Evolutionary conservation across 2,329 filamentous ascomycete genomes (phyloP), one percentile per base, ranked within the genome.

Genomic region (Colletotrichum graminicola): DNA sequence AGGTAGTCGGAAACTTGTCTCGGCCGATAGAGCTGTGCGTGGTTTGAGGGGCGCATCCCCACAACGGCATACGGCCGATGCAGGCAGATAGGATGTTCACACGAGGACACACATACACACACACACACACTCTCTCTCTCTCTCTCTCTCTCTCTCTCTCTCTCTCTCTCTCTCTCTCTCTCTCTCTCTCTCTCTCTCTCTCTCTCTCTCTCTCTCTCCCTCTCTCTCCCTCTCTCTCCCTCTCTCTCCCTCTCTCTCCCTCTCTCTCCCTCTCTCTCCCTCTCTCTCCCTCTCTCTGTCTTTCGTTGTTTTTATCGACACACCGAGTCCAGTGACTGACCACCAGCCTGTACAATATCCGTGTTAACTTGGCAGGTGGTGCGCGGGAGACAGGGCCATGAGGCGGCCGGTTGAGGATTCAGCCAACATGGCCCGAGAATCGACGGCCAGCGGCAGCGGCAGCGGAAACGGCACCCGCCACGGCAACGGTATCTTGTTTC

Each of bases 11-110:
- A 64, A 72, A 60, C 59, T 55, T 65, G 52, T 72, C 65, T 72
- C 69, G 69, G 69, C 69, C 69, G 69, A 72, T 68, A 72, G 69
- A 72, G 45, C 52, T 49, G 68, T 68, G 65, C 59, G 39, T 56
- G 65, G 59, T 64, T 64, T 60, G 69, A 64, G 69, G 39, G 18
- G 59, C 47, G 36, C 68, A 59, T 59, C 54, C 39, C 67, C 69
- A 36, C 59, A 68, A 41, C 29, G 29, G 34, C 69, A 59, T 69
- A 68, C 65, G 65, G 69, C 69, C 69, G 65, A 65, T 68, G 54
- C 52, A 63, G 39, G 47, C 59, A 68, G 23, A 29, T 32, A 43
- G 41, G 41, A 5, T 43, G 5, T 14, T 41, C 41, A 21, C 41
- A 21, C 18, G 41, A 43, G 18, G 23, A 43, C 21, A n/a, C 8